Evolutionary conservation across 345 rosid genomes (phyloP), one percentile per base, ranked within the genome.

Genomic region (Limnanthes douglasii): DNA sequence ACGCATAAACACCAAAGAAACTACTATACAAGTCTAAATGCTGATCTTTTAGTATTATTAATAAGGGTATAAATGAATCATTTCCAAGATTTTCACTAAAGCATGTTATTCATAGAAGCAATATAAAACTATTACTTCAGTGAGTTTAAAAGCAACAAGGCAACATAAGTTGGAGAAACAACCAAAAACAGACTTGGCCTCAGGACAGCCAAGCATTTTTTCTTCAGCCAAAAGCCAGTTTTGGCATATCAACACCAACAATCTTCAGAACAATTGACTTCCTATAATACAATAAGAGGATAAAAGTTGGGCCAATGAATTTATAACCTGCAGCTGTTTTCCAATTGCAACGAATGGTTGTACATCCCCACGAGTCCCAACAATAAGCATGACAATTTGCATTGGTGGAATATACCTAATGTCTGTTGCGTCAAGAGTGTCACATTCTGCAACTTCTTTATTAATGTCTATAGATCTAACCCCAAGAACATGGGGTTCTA

Each of bases 301-400:
- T 25, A 21, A 27, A 18, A 12, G 11, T 41, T 12, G 18, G 2
- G 8, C 18, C 18, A 29, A 31, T 25, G 18, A 41, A 40, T 18
- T 37, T 11, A 48, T 21, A 28, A 82, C 94, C 94, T 82, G 94
- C 38, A 82, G 64, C 14, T 74, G 61, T 63, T 78, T 82, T 14
- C 78, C 94, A 34, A 82, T 82, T 0, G 94, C 94, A 64, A 72
- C 46, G 71, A 82, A 82, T 40, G 94, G 90, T 47, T 82, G 94
- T 58, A 82, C 94, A 61, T 82, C 94, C 17, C 94, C 94, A 15
- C 90, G 90, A 1, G 94, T 82, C 8, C 93, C 93, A 31, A 75
- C 93, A 48, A 64, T 73, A 2, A 67, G 73, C 56, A 70, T 66
- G 5, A 64, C 75, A 41, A 75, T 66, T 42, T 73, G 83, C 69